These are phyloP conservation scores for Rubroshorea leprosula DNA, from an alignment of 345 rosid genomes.

Conservation along the genomic window DNA sequence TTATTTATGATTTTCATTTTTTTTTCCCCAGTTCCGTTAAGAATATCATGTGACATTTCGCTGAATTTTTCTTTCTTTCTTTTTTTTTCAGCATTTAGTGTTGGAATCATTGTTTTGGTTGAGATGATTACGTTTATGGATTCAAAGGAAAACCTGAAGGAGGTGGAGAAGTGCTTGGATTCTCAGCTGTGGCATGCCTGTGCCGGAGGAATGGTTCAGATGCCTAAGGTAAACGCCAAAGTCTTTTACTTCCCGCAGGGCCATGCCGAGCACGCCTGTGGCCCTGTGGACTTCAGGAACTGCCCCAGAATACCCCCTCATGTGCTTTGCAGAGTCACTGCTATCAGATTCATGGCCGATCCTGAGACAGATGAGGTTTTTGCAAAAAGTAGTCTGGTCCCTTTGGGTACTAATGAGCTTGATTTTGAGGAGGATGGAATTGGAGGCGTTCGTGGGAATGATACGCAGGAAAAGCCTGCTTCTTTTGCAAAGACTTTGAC, in stretches of 20 bases:
- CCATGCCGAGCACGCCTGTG: conserved; percentile 61
- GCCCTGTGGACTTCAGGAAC: conserved; percentile 43
- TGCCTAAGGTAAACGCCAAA: conserved; percentile 49
- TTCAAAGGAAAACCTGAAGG: conserved; percentile 47
- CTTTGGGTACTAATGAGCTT: conserved; percentile 18
- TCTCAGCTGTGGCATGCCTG: conserved; percentile 84
- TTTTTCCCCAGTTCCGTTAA: neutral
- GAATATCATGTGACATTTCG: conserved; percentile 1
- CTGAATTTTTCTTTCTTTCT: conserved; percentile 4
- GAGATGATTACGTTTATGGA: conserved; percentile 71
- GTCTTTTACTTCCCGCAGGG: conserved; percentile 73
- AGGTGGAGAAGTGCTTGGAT: conserved; percentile 52
- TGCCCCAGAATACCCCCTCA: conserved; percentile 39
- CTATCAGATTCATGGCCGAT: conserved; percentile 66
- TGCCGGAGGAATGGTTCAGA: conserved; percentile 80
- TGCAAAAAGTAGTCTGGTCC: conserved; percentile 47
- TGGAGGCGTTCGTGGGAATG: conserved; percentile 35
- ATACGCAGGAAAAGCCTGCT: conserved; percentile 56
- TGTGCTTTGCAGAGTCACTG: conserved; percentile 41
- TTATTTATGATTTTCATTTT: neutral
- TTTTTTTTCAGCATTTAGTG: conserved; percentile 16
- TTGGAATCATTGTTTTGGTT: conserved; percentile 1
- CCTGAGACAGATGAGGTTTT: conserved; percentile 63
- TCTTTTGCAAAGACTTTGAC: conserved; percentile 75
- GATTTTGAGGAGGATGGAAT: conserved; percentile 32